These are phyloP conservation scores for Parsonsia alboflavescens DNA, from an alignment of 257 asterid species.

Conservation along the genomic window DNA sequence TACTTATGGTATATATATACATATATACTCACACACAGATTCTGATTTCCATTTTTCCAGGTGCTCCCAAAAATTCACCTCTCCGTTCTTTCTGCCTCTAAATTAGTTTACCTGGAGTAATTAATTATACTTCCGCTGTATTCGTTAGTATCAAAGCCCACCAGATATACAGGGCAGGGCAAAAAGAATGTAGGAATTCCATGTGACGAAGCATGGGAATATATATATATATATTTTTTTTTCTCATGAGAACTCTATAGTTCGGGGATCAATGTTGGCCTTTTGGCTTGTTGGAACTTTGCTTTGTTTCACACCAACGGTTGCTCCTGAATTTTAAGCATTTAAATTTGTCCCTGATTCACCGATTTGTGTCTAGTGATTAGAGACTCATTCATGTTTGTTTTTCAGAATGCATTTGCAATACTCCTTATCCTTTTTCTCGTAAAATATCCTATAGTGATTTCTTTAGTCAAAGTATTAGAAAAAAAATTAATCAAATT, in stretches of 20 bases:
- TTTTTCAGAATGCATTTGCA: too few relatives aligned
- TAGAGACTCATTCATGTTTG: too few relatives aligned
- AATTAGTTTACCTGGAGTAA: not conserved
- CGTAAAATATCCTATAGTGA: too few relatives aligned
- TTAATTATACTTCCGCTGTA: not conserved
- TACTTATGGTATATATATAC: not conserved
- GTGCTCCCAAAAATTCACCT: not conserved
- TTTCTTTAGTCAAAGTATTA: too few relatives aligned
- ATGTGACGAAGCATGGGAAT: slow-evolving; percentile 5
- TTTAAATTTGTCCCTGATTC: too few relatives aligned
- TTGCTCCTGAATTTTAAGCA: too few relatives aligned
- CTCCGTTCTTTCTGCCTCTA: not conserved
- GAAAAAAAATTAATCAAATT: too few relatives aligned
- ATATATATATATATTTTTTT: too few relatives aligned
- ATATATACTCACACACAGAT: not conserved
- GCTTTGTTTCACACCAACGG: not conserved
- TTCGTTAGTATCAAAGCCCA: not conserved
- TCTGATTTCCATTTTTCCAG: not conserved
- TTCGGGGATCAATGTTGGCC: not conserved
- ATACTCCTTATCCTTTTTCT: too few relatives aligned
- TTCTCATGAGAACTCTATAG: not conserved
- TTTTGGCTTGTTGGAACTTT: not conserved
- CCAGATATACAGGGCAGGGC: not conserved
- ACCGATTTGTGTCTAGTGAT: too few relatives aligned
- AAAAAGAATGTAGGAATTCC: not conserved